Conservation (phyloP, 805 yeast species). For the Barnettozyma botsteinii region DNA sequence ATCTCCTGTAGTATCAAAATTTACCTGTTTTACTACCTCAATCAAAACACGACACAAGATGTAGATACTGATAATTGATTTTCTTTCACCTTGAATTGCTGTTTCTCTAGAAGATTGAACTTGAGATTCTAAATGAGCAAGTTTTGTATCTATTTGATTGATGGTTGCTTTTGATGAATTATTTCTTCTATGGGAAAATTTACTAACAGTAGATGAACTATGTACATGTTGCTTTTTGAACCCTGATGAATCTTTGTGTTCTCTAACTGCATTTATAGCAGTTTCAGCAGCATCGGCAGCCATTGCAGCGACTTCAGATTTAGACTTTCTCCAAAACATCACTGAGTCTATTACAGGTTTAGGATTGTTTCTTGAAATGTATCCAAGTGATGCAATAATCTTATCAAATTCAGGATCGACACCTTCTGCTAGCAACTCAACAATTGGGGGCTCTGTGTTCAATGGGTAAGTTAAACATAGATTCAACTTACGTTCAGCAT, state of each 20-base stretch:
- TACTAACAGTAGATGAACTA: conserved; percentile 28
- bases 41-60: conserved; percentile 86
- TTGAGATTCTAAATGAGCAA: conserved; percentile 35
- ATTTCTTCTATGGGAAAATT: conserved; percentile 41
- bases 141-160: conserved; percentile 51
- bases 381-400: conserved; percentile 80
- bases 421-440: conserved; percentile 76
- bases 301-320: conserved; percentile 75
- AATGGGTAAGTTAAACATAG: conserved; percentile 61
- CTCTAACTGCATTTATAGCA: conserved; percentile 28
- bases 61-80: conserved; percentile 79
- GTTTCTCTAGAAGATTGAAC: conserved; percentile 47
- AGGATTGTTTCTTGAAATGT: conserved; percentile 83
- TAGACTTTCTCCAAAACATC: conserved; percentile 96
- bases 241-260: conserved; percentile 25
- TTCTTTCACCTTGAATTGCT: conserved; percentile 80
- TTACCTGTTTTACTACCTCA: conserved; percentile 86
- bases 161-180: conserved; percentile 41
- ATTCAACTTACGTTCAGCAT: conserved; percentile 83
- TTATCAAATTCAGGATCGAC: conserved; percentile 82
- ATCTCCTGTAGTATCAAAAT: conserved; percentile 65
- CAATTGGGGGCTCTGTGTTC: conserved; percentile 71
- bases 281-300: conserved; percentile 50
- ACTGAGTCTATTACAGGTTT: conserved; percentile 96
- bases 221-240: conserved; percentile 27